A percentile compares a stretch with the other conserved stretches of the same genome.
These are phyloP conservation scores for Arabidopsis arenosa DNA, from an alignment of 345 rosid genomes.

Conservation along the genomic window DNA sequence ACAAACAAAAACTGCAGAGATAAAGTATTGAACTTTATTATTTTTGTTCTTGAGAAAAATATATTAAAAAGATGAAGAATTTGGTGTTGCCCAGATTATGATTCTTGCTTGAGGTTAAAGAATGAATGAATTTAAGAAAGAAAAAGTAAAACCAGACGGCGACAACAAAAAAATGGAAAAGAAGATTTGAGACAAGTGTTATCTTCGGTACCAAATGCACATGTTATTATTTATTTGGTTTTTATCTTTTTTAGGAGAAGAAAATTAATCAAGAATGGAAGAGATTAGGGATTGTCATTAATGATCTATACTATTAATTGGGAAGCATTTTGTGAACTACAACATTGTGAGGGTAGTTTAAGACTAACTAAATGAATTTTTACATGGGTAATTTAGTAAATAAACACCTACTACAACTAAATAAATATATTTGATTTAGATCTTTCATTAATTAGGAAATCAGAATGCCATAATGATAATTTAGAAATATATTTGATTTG, in stretches of 20 bases:
- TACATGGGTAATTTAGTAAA: too few relatives aligned
- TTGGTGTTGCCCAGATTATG: slow-evolving; percentile 12
- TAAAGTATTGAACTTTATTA: background rate
- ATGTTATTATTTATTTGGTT: background rate
- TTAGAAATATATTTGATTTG: too few relatives aligned
- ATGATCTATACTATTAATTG: too few relatives aligned
- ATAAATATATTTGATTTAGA: too few relatives aligned
- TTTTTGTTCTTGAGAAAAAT: background rate
- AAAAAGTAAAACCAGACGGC: background rate
- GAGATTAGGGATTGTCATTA: background rate
- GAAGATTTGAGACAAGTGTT: slow-evolving; percentile 34
- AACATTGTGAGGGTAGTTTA: too few relatives aligned
- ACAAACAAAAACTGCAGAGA: slow-evolving; percentile 16
- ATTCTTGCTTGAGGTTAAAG: slow-evolving; percentile 47
- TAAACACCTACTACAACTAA: too few relatives aligned
- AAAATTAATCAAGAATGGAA: background rate
- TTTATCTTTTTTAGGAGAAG: background rate
- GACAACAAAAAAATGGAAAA: background rate
- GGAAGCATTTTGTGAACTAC: too few relatives aligned
- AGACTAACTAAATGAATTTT: too few relatives aligned
- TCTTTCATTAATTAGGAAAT: too few relatives aligned
- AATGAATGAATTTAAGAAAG: slow-evolving; percentile 7
- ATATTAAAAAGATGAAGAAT: background rate
- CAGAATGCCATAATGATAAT: too few relatives aligned
- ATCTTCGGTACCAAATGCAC: slow-evolving; percentile 17